A percentile compares a stretch with the other conserved stretches of the same genome.
Evolutionary conservation across 129 eudicot genomes (phyloP).

Genomic region (Artemisia tridentata): DNA sequence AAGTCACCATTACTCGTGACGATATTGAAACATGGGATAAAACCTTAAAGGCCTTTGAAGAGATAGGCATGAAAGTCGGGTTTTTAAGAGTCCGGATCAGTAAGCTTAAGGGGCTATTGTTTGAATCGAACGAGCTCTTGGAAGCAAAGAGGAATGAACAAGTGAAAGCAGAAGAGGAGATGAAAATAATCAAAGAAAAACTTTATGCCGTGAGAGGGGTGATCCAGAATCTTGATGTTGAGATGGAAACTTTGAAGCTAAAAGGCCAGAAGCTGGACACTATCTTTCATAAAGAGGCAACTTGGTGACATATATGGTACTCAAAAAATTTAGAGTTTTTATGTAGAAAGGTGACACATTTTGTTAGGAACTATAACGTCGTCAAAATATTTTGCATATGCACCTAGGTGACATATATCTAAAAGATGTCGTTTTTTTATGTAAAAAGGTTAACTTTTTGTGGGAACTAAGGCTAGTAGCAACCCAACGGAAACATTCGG

Average conservation of each 20-base stretch:
- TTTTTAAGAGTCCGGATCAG: slow-evolving; percentile 45
- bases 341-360: background rate
- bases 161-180: slow-evolving; percentile 37
- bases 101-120: slow-evolving; percentile 35
- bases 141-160: slow-evolving; percentile 37
- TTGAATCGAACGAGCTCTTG: slow-evolving; percentile 26
- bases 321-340: background rate
- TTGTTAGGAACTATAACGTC: background rate
- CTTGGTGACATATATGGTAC: slow-evolving; percentile 46
- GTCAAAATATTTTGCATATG: too few species aligned
- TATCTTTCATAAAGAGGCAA: slow-evolving; percentile 38
- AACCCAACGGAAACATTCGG: too few species aligned
- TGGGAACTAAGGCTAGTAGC: too few species aligned
- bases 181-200: slow-evolving; percentile 33
- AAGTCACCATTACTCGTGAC: slow-evolving; percentile 30
- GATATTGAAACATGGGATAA: slow-evolving; percentile 53
- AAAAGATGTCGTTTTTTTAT: too few species aligned
- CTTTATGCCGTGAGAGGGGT: slow-evolving; percentile 28
- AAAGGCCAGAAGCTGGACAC: slow-evolving; percentile 30
- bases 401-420: too few species aligned
- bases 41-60: slow-evolving; percentile 63
- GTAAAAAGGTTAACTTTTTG: too few species aligned
- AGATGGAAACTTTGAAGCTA: slow-evolving; percentile 40
- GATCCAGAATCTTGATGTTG: slow-evolving; percentile 38
- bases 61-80: slow-evolving; percentile 61